phyloP scores from a whole-genome alignment of 2,329 filamentous ascomycete genomes.

The Chaetomiaceae sp. region DNA sequence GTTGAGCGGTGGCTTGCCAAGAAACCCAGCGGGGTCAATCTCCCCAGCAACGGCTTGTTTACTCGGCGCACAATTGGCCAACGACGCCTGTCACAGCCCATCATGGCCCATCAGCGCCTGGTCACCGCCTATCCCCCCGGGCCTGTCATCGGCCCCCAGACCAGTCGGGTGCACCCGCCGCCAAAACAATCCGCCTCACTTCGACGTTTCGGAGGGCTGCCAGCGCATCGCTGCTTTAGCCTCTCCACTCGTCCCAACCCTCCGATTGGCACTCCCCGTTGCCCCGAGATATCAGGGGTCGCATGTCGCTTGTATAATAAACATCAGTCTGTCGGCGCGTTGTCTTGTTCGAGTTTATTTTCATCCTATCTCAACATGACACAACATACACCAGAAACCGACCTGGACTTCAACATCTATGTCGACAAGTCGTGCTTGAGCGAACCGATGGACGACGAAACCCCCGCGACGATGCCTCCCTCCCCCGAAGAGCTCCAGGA shows the following conservation, averaged over 20 bases:
- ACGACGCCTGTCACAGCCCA: not conserved
- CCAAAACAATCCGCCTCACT: constrained; percentile 19
- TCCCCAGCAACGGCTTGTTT: constrained; percentile 15
- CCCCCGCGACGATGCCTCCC: constrained; percentile 13
- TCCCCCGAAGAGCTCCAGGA: constrained; percentile 17
- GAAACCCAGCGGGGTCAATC: not conserved
- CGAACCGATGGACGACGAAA: constrained; percentile 39
- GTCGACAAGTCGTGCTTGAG: constrained; percentile 44
- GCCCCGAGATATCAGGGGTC: constrained; percentile 15
- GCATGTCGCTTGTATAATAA: constrained; percentile 17
- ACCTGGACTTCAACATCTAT: constrained; percentile 46
- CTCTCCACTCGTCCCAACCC: constrained; percentile 5
- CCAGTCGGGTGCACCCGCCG: constrained; percentile 15
- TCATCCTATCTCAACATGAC: constrained; percentile 13
- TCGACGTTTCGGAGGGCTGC: constrained; percentile 13
- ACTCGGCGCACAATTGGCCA: constrained; percentile 11
- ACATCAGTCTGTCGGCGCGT: constrained; percentile 7
- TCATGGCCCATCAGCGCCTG: not conserved
- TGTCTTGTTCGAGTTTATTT: constrained; percentile 1
- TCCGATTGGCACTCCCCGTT: constrained; percentile 20
- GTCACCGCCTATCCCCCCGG: not conserved
- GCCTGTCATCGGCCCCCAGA: constrained; percentile 6
- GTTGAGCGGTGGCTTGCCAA: no score
- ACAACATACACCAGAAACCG: constrained; percentile 26
- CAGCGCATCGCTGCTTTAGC: constrained; percentile 21